phyloP scores from a whole-genome alignment of 306 rosid genomes.

The Geum urbanum region DNA sequence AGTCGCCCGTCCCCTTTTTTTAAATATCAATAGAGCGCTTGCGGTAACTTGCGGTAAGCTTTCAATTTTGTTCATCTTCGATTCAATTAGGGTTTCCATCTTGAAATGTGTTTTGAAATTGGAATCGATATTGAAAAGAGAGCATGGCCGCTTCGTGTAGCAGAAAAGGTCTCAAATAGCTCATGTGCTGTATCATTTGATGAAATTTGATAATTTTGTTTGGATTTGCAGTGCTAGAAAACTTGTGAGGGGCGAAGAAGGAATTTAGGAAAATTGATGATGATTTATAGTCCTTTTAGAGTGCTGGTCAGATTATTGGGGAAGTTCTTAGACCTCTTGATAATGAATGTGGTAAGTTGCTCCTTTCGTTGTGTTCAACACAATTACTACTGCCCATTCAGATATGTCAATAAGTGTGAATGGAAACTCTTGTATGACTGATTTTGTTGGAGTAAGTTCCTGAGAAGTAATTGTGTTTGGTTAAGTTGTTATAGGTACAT shows the following conservation, averaged over 20 bases:
- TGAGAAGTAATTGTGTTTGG: slow-evolving; percentile 5
- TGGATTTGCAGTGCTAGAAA: slow-evolving; percentile 66
- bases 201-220: neutral
- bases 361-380: neutral
- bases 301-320: slow-evolving; percentile 89
- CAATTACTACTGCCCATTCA: neutral
- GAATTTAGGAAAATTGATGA: slow-evolving; percentile 95
- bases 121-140: no score
- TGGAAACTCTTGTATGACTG: neutral
- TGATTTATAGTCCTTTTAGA: slow-evolving; percentile 92
- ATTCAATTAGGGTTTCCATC: no score
- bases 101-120: no score
- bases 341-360: slow-evolving; percentile 71
- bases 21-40: no score
- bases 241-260: slow-evolving; percentile 62
- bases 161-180: neutral
- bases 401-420: neutral
- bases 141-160: no score
- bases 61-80: no score
- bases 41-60: no score
- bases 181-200: no score
- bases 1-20: no score
- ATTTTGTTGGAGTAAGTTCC: neutral
- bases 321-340: slow-evolving; percentile 97
- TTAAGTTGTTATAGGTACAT: slow-evolving; percentile 84